Percentiles rank a stretch among this genome's conserved stretches.
Conservation (phyloP, 2,329 filamentous ascomycete species). For the Pseudogymnoascus sp. region DNA sequence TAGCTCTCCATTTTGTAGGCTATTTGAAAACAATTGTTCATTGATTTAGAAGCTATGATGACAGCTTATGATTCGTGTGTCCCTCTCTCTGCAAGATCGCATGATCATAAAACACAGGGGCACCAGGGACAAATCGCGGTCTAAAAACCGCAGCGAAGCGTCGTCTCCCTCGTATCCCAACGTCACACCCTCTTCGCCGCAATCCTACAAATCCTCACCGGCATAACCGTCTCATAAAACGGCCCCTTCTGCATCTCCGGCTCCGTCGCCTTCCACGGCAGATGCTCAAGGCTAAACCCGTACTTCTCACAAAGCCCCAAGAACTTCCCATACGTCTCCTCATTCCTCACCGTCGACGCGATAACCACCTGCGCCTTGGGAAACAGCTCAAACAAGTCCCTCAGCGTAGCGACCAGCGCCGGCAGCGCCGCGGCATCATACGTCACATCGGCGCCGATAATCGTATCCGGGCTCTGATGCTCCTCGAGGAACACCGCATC, state of each 20-base stretch:
- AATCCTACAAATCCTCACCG: conserved; percentile 48
- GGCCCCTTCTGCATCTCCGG: conserved; percentile 46
- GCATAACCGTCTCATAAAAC: conserved; percentile 53
- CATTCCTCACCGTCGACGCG: conserved; percentile 62
- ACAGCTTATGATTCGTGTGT: neutral
- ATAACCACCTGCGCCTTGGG: conserved; percentile 53
- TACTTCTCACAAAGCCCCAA: conserved; percentile 41
- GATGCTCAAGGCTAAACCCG: conserved; percentile 34
- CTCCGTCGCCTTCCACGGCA: conserved; percentile 35
- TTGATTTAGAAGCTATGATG: neutral
- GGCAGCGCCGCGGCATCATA: conserved; percentile 61
- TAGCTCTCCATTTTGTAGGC: neutral
- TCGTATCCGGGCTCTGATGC: conserved; percentile 47
- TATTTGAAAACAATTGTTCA: neutral
- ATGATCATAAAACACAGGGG: neutral
- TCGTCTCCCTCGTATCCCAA: neutral
- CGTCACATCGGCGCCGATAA: conserved; percentile 71
- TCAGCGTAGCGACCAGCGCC: conserved; percentile 55
- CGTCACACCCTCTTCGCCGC: conserved; percentile 10
- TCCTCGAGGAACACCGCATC: conserved; percentile 26
- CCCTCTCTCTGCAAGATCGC: neutral
- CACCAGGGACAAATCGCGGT: neutral
- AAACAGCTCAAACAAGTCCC: conserved; percentile 50
- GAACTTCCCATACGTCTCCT: conserved; percentile 59
- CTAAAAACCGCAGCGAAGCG: neutral